A percentile compares a stretch with the other conserved stretches of the same genome.
These are phyloP conservation scores for Zancudomyces culisetae DNA, from an alignment of 371 early-diverging fungal species.

Conservation along the genomic window DNA sequence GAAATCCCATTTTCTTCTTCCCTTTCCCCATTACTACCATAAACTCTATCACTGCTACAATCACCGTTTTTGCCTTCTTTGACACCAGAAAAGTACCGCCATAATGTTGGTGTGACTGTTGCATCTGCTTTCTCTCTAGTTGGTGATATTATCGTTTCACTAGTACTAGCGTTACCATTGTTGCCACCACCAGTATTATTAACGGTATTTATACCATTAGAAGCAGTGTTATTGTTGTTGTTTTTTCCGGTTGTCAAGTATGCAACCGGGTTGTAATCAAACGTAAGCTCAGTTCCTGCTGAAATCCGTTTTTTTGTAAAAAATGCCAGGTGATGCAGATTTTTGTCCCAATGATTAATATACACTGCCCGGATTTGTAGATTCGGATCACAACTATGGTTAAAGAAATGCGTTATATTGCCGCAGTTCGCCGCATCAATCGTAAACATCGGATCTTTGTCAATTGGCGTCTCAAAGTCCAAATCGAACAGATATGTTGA, in stretches of 20 bases:
- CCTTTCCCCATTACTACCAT: too few species aligned
- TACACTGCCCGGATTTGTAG: slow-evolving; percentile 32
- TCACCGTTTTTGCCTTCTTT: too few species aligned
- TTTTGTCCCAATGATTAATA: slow-evolving; percentile 60
- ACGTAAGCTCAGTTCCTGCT: slow-evolving; percentile 68
- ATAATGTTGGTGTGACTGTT: too few species aligned
- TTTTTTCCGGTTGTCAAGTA: slow-evolving; percentile 4
- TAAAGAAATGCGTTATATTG: slow-evolving; percentile 76
- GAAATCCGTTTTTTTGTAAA: slow-evolving; percentile 48
- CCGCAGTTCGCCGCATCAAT: slow-evolving; percentile 80
- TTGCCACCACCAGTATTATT: slow-evolving; percentile 3
- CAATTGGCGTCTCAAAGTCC: slow-evolving; percentile 40
- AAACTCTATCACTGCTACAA: too few species aligned
- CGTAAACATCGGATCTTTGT: slow-evolving; percentile 48
- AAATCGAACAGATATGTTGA: slow-evolving; percentile 71
- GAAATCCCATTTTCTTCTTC: too few species aligned
- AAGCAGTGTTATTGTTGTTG: slow-evolving; percentile 15
- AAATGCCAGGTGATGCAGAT: slow-evolving; percentile 52
- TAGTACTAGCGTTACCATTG: neutral
- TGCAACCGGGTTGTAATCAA: slow-evolving; percentile 52
- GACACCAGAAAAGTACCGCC: too few species aligned
- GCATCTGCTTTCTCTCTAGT: too few species aligned
- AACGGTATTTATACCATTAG: slow-evolving; percentile 12
- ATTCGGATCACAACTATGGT: slow-evolving; percentile 85
- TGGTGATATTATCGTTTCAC: too few species aligned